These are phyloP conservation scores for Zygosaccharomyces pseudorouxii DNA, from an alignment of 805 yeast genomes.

Conservation along the genomic window DNA sequence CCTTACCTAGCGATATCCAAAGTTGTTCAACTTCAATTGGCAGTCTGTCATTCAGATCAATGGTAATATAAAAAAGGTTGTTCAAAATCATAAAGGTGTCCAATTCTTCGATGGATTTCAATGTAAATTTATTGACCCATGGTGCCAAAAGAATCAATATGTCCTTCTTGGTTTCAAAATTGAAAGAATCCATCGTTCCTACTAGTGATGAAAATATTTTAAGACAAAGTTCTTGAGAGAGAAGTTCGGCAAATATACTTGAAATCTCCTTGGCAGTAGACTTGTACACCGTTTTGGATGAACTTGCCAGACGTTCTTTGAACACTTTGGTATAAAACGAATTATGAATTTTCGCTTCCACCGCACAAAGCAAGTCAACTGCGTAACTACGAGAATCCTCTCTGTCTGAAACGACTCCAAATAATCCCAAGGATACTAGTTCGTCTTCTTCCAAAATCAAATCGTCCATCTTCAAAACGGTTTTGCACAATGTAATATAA, in stretches of 20 bases:
- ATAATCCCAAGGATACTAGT: constrained; percentile 67
- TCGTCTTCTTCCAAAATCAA: constrained; percentile 57
- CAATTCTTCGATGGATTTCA: constrained; percentile 45
- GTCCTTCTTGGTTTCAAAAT: constrained; percentile 63
- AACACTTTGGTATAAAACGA: constrained; percentile 52
- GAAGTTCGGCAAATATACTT: constrained; percentile 57
- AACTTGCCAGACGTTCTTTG: constrained; percentile 66
- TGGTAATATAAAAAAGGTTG: constrained; percentile 80
- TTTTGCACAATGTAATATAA: constrained; percentile 65
- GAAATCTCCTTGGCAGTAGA: constrained; percentile 80
- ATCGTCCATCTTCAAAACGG: constrained; percentile 47
- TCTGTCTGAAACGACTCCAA: constrained; percentile 72
- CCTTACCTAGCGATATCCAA: constrained; percentile 91
- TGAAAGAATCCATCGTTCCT: constrained; percentile 58
- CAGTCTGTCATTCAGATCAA: constrained; percentile 64
- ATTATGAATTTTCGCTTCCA: constrained; percentile 58
- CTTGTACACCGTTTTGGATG: constrained; percentile 78
- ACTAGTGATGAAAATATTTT: constrained; percentile 67
- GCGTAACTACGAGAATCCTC: constrained; percentile 68
- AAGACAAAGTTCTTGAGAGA: constrained; percentile 55
- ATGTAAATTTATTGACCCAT: constrained; percentile 83
- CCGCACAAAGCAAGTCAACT: constrained; percentile 57
- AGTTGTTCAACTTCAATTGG: constrained; percentile 88
- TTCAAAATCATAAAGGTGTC: constrained; percentile 65
- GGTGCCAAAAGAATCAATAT: constrained; percentile 77